These are phyloP conservation scores for Diphasiastrum complanatum DNA, from an alignment of 83 land plant species.

Conservation along the genomic window DNA sequence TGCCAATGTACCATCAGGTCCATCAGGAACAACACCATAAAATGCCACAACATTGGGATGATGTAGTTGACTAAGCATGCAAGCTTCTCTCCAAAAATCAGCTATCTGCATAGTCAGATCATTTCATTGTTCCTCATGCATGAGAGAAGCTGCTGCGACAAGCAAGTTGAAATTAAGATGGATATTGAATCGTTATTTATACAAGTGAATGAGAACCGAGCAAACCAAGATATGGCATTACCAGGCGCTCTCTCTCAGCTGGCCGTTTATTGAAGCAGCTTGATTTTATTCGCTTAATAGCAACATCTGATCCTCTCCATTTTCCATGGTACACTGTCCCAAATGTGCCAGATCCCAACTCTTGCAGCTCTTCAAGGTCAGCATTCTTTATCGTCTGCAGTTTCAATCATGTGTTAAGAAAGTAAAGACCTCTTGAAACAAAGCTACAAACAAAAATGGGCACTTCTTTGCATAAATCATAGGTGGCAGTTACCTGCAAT, in stretches of 20 bases:
- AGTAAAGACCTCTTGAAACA: too few relatives aligned
- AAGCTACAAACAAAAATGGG: too few relatives aligned
- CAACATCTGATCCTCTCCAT: too few relatives aligned
- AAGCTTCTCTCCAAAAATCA: conserved; percentile 1
- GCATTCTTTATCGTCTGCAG: not conserved
- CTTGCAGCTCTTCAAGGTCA: not conserved
- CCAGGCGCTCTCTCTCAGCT: not conserved
- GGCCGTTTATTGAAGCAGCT: not conserved
- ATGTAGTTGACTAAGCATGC: not conserved
- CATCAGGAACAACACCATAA: conserved; percentile 2
- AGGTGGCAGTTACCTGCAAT: conserved; percentile 2
- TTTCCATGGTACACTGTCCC: conserved; percentile 3
- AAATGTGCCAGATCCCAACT: not conserved
- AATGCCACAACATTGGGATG: conserved; percentile 2
- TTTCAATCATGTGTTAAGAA: too few relatives aligned
- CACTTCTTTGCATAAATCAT: too few relatives aligned
- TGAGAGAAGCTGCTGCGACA: too few relatives aligned
- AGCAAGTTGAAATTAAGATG: not conserved
- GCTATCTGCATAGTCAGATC: not conserved
- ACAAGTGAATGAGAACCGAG: not conserved
- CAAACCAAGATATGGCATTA: not conserved
- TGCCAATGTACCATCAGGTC: not conserved
- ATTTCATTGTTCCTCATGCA: too few relatives aligned
- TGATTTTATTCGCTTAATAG: not conserved
- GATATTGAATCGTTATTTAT: too few relatives aligned